Conservation (phyloP, 2,329 filamentous ascomycete species). For the Penicillium sp. region DNA sequence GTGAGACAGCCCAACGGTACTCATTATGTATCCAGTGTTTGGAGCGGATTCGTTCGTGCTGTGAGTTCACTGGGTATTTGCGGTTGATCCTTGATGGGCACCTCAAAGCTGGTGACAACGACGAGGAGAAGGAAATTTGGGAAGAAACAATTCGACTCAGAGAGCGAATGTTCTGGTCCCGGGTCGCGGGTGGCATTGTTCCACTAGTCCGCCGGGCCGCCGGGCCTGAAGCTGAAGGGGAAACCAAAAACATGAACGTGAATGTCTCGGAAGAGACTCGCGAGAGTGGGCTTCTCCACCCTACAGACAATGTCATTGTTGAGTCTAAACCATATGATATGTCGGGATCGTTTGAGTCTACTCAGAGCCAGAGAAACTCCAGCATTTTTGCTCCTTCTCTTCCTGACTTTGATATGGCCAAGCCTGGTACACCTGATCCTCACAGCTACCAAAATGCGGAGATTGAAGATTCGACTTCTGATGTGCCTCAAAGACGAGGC, state of each 20-base stretch:
- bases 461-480: constrained; percentile 8
- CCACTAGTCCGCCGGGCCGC: constrained; percentile 54
- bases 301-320: constrained; percentile 6
- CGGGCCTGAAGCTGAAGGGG: constrained; percentile 18
- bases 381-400: constrained; percentile 4
- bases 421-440: constrained; percentile 10
- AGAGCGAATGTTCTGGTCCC: constrained; percentile 96
- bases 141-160: constrained; percentile 87
- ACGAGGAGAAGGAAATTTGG: constrained; percentile 86
- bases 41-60: constrained; percentile 77
- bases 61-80: constrained; percentile 89
- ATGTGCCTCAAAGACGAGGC: constrained; percentile 7
- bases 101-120: constrained; percentile 78
- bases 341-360: not conserved
- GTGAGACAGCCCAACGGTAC: constrained; percentile 82
- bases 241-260: constrained; percentile 1
- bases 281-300: constrained; percentile 3
- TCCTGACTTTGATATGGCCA: constrained; percentile 3
- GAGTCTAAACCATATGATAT: constrained; percentile 5
- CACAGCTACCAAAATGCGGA: constrained; percentile 3
- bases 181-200: constrained; percentile 87
- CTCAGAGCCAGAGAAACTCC: not conserved
- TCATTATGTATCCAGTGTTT: constrained; percentile 89
- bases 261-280: not conserved
- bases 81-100: constrained; percentile 90